Conservation (phyloP, 257 asterid species). For the Cynanchum wilfordii region DNA sequence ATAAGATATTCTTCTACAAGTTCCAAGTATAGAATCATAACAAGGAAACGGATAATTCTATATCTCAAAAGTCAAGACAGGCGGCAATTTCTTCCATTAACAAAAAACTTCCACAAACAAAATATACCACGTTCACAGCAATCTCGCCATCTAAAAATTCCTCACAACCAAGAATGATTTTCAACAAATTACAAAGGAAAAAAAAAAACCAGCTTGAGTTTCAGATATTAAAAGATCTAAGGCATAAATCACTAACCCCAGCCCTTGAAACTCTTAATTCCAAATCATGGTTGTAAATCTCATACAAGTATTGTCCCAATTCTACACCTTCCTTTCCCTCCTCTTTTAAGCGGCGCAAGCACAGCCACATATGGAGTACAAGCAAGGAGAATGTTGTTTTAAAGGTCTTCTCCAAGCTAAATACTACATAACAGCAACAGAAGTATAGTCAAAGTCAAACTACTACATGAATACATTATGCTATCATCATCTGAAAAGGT, state of each 20-base stretch:
- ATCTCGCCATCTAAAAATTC: neutral
- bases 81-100: neutral
- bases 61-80: neutral
- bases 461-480: constrained; percentile 5
- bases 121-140: neutral
- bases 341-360: constrained; percentile 75
- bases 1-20: neutral
- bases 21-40: neutral
- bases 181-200: neutral
- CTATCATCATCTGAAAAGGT: neutral
- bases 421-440: constrained; percentile 51
- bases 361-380: constrained; percentile 93
- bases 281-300: constrained; percentile 82
- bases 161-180: constrained; percentile 9
- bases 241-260: constrained; percentile 61
- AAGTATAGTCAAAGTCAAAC: constrained; percentile 8
- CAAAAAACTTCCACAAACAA: neutral
- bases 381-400: constrained; percentile 83
- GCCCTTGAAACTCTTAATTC: constrained; percentile 92
- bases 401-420: constrained; percentile 92
- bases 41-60: neutral
- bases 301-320: constrained; percentile 85
- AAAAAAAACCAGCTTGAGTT: constrained; percentile 2
- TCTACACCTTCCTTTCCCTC: constrained; percentile 93
- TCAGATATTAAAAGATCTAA: constrained; percentile 1